phyloP scores from a whole-genome alignment of 2,329 filamentous ascomycete genomes.

The Penicillium digitatum region DNA sequence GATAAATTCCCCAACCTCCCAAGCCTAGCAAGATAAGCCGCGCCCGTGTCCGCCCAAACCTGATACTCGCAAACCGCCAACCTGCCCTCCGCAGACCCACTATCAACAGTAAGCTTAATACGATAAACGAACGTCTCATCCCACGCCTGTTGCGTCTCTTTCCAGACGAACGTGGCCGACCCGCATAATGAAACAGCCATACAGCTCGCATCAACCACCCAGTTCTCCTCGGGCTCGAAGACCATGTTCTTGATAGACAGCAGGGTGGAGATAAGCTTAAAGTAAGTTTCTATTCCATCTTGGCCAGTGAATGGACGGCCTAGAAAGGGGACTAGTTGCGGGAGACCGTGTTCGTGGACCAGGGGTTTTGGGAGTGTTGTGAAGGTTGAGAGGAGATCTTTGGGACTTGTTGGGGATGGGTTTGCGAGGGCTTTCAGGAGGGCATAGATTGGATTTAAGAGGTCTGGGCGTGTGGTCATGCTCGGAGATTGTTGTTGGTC shows the following conservation, averaged over 20 bases:
- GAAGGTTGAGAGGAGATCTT: conserved; percentile 35
- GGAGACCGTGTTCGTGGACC: conserved; percentile 42
- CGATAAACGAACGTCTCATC: conserved; percentile 42
- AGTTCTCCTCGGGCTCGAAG: conserved; percentile 36
- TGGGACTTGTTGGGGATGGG: conserved; percentile 17
- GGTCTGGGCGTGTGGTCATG: conserved; percentile 15
- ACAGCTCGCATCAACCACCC: conserved; percentile 36
- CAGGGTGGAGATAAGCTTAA: conserved; percentile 30
- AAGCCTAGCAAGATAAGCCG: conserved; percentile 40
- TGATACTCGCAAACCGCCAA: conserved; percentile 40
- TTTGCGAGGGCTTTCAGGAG: conserved; percentile 34
- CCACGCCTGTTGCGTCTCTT: conserved; percentile 37
- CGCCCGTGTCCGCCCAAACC: conserved; percentile 46
- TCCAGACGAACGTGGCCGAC: conserved; percentile 34
- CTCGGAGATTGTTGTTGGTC: not conserved
- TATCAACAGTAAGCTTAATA: conserved; percentile 34
- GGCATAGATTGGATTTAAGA: conserved; percentile 26
- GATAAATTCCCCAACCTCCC: conserved; percentile 18
- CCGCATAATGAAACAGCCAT: conserved; percentile 36
- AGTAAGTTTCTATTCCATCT: conserved; percentile 37
- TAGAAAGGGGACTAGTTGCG: conserved; percentile 41
- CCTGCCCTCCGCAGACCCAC: not conserved
- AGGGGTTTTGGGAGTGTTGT: conserved; percentile 26
- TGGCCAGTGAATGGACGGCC: conserved; percentile 40
- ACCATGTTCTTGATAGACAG: conserved; percentile 36